These are phyloP conservation scores for Pyrenopolyporus hunteri DNA, from an alignment of 495 filamentous ascomycete genomes.

Conservation along the genomic window DNA sequence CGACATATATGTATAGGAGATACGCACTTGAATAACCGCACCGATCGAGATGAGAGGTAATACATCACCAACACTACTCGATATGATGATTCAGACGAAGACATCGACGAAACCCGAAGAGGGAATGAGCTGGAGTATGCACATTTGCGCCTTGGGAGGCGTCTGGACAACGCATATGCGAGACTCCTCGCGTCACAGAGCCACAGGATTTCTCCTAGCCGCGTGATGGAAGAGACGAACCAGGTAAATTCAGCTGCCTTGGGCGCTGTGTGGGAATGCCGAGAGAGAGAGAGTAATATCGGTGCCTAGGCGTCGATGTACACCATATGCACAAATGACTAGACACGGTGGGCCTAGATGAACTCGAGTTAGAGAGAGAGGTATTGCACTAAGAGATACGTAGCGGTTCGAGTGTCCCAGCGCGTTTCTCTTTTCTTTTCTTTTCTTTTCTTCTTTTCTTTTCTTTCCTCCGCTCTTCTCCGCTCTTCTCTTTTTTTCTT, in stretches of 20 bases:
- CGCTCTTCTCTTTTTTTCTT: background rate
- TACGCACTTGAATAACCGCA: too few species aligned
- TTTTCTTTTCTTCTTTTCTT: too few species aligned
- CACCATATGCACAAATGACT: background rate
- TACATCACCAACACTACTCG: background rate
- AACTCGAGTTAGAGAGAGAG: slow-evolving; percentile 13
- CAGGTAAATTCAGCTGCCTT: slow-evolving; percentile 35
- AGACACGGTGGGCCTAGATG: slow-evolving; percentile 8
- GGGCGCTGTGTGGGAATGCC: background rate
- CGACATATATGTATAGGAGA: background rate
- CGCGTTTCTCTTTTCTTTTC: too few species aligned
- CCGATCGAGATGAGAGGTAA: background rate
- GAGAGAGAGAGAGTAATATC: slow-evolving; percentile 21
- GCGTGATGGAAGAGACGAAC: slow-evolving; percentile 3
- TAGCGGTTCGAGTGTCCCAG: too few species aligned
- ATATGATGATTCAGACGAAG: background rate
- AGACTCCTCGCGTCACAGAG: slow-evolving; percentile 19
- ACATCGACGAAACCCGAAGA: background rate
- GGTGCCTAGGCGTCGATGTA: slow-evolving; percentile 28
- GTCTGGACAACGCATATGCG: slow-evolving; percentile 8
- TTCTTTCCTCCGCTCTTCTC: too few species aligned
- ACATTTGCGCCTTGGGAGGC: background rate
- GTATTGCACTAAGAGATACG: too few species aligned
- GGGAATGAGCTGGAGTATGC: slow-evolving; percentile 1
- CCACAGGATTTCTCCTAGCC: background rate